These are phyloP conservation scores for Solanum dulcamara DNA, from an alignment of 257 asterid species.

Conservation along the genomic window DNA sequence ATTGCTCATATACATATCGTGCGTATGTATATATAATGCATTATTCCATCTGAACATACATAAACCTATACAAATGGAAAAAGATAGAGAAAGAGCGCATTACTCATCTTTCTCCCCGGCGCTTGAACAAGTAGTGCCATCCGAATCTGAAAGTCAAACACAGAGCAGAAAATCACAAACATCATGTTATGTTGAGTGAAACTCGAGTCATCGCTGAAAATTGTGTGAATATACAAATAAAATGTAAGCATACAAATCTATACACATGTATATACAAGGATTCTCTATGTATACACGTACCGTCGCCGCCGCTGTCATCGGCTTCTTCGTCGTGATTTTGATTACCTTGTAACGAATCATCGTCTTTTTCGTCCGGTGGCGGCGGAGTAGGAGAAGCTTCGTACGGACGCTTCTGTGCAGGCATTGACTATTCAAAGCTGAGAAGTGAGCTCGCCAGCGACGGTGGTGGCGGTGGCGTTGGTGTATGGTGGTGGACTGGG, in stretches of 20 bases:
- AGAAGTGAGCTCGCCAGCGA: constrained; percentile 23
- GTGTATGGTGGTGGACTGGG: constrained; percentile 15
- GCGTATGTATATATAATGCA: not conserved
- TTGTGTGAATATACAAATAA: not conserved
- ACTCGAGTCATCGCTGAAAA: constrained; percentile 3
- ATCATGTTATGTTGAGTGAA: constrained; percentile 8
- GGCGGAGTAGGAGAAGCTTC: constrained; percentile 49
- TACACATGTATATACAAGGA: not conserved
- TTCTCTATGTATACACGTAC: constrained; percentile 23
- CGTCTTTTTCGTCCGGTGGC: constrained; percentile 37
- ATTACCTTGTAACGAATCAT: constrained; percentile 34
- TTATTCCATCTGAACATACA: constrained; percentile 3
- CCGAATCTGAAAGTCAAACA: constrained; percentile 61
- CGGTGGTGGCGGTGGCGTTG: constrained; percentile 23
- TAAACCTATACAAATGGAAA: constrained; percentile 3
- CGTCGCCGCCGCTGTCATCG: constrained; percentile 14
- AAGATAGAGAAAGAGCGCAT: constrained; percentile 4
- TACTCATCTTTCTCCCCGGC: constrained; percentile 69
- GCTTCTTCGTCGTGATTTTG: constrained; percentile 38
- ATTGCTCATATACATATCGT: not conserved
- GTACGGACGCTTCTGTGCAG: constrained; percentile 59
- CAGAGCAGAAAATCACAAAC: not conserved
- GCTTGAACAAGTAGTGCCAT: constrained; percentile 43
- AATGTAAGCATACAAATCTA: not conserved
- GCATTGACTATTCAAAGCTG: constrained; percentile 47